Evolutionary conservation across 768 basidiomycete species (phyloP).

Genomic region (Mycena belliarum): DNA sequence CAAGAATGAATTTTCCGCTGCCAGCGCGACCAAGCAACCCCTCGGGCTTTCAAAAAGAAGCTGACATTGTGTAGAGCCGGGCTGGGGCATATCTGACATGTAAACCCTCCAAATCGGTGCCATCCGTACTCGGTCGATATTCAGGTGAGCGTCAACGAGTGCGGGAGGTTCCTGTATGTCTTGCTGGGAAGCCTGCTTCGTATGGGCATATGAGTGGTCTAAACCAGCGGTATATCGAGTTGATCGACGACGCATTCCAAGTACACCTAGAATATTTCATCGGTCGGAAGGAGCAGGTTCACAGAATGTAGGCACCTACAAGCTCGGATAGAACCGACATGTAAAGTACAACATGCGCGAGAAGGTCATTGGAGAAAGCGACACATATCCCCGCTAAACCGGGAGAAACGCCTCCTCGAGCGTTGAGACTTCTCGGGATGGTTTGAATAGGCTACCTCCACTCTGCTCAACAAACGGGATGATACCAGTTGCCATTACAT

Average conservation of each 20-base stretch:
- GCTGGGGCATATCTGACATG: constrained; percentile 84
- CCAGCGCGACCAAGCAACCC: constrained; percentile 85
- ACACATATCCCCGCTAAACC: too few relatives aligned
- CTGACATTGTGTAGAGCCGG: constrained; percentile 76
- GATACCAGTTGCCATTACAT: not conserved
- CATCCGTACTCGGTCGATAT: constrained; percentile 35
- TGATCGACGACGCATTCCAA: constrained; percentile 81
- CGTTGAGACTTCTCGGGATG: constrained; percentile 46
- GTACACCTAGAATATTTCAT: not conserved
- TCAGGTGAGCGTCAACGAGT: constrained; percentile 63
- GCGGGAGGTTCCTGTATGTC: constrained; percentile 57
- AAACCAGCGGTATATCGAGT: constrained; percentile 57
- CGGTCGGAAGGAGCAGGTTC: too few relatives aligned
- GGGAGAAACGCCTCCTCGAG: constrained; percentile 45
- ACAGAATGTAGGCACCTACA: not conserved
- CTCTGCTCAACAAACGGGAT: not conserved
- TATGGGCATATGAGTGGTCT: too few relatives aligned
- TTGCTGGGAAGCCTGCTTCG: not conserved
- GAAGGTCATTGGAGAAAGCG: constrained; percentile 24
- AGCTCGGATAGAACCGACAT: not conserved
- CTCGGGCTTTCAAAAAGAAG: constrained; percentile 68
- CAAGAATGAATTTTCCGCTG: constrained; percentile 82
- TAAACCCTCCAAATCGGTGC: constrained; percentile 65
- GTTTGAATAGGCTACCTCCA: constrained; percentile 19
- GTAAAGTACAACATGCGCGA: not conserved